Conservation (phyloP, 2,329 filamentous ascomycete genomes). For the Apiospora kogelbergensis region DNA sequence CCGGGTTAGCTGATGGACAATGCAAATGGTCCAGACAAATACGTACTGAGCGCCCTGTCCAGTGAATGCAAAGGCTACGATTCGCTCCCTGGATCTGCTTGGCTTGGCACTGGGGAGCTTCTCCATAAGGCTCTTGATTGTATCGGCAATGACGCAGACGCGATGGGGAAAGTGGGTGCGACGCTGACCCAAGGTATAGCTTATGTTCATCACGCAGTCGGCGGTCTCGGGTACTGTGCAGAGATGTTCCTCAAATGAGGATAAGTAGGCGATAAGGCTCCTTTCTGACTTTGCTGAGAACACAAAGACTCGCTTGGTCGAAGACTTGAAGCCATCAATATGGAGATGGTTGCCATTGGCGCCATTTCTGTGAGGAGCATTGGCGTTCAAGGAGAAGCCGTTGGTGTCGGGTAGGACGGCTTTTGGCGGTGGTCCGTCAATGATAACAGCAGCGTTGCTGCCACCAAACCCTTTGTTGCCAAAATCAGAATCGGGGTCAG, state of each 20-base stretch:
- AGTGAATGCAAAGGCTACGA: slow-evolving; percentile 35
- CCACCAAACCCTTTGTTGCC: slow-evolving; percentile 21
- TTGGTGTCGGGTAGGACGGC: neutral
- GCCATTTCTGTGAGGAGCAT: neutral
- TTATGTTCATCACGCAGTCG: slow-evolving; percentile 20
- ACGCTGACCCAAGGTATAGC: slow-evolving; percentile 29
- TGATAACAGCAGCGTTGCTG: slow-evolving; percentile 23
- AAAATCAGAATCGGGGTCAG: neutral
- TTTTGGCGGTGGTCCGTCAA: slow-evolving; percentile 12
- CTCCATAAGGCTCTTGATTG: neutral
- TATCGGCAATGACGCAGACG: neutral
- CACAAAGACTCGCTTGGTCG: slow-evolving; percentile 11
- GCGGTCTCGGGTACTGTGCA: slow-evolving; percentile 18
- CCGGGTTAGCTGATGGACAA: slow-evolving; percentile 10
- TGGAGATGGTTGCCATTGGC: neutral
- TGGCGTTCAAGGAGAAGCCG: neutral
- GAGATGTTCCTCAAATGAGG: slow-evolving; percentile 22
- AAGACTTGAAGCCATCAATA: neutral
- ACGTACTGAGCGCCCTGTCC: slow-evolving; percentile 47
- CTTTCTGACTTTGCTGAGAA: slow-evolving; percentile 17
- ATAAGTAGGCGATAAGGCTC: neutral
- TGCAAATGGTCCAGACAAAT: slow-evolving; percentile 20
- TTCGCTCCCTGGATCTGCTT: neutral
- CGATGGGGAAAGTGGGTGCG: neutral
- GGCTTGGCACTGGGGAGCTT: neutral